Evolutionary conservation across 352 stramenopile species (phyloP).

Genomic region (Pythium coloratum): DNA sequence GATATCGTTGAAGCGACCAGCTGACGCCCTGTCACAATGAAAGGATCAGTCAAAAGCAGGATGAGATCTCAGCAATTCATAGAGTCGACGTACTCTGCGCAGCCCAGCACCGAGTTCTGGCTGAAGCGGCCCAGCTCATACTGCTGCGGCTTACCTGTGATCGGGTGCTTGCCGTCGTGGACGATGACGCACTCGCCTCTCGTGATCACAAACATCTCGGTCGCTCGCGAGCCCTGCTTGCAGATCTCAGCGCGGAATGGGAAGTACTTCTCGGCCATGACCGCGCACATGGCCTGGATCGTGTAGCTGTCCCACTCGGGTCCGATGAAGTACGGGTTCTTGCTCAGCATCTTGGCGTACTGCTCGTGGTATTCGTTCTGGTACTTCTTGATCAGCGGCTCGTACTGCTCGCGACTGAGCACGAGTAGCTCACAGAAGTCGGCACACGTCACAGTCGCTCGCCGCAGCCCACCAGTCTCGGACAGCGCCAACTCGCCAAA

Average conservation of each 20-base stretch:
- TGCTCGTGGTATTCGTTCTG: conserved; percentile 82
- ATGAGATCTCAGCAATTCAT: not conserved
- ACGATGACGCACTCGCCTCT: conserved; percentile 75
- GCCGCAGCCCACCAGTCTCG: conserved; percentile 59
- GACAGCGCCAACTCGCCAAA: conserved; percentile 80
- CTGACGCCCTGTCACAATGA: conserved; percentile 47
- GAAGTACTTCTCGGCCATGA: conserved; percentile 85
- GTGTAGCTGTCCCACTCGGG: conserved; percentile 81
- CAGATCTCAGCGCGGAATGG: conserved; percentile 70
- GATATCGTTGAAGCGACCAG: conserved; percentile 84
- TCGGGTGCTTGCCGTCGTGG: conserved; percentile 74
- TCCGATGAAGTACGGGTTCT: conserved; percentile 78
- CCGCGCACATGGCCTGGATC: conserved; percentile 82
- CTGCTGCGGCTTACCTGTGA: conserved; percentile 56
- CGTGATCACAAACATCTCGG: conserved; percentile 75
- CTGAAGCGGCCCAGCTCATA: conserved; percentile 74
- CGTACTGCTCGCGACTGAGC: conserved; percentile 76
- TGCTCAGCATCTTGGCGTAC: conserved; percentile 74
- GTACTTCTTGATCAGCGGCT: conserved; percentile 81
- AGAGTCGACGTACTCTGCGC: conserved; percentile 61
- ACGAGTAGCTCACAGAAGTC: conserved; percentile 81
- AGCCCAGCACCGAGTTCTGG: conserved; percentile 77
- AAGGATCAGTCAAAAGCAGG: not conserved
- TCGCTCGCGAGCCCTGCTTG: conserved; percentile 75
- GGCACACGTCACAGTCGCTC: conserved; percentile 64